Evolutionary conservation across 2,329 filamentous ascomycete genomes (phyloP), one percentile per base, ranked within the genome.

Genomic region (Xylaria arbuscula): DNA sequence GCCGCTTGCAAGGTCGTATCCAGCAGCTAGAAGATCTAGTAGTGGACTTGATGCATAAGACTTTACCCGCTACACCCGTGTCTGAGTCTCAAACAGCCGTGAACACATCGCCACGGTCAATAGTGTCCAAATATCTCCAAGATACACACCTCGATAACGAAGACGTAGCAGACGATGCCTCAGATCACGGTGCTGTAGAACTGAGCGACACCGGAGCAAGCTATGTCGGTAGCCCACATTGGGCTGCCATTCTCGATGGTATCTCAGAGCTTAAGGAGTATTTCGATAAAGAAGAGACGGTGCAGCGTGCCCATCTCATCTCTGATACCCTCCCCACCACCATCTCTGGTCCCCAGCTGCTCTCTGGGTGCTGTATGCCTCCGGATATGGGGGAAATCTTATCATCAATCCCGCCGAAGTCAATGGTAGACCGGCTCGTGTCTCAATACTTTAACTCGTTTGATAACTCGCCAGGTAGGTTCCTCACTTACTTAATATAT

Each of bases 181-280:
- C 40, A 2, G 40, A 42, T 42, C 40, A 42, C 15, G 40, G 40
- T 42, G 40, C 40, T 17, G 40, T 42, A 42, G 40, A 42, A 4
- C 17, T 42, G 40, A 15, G 40, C 13, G 40, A 42, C 40, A 42
- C 40, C 2, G 40, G 40, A 17, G 68, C 72, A 0, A 72, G 69
- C 36, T 84, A 83, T 40, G 78, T 82, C 11, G 72, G 76, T 22
- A 73, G 78, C 24, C 75, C 1, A 24, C 82, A 83, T 62, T 83
- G 82, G 81, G 76, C 78, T 8, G 79, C 81, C 15, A 75, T 83
- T 1, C 72, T 83, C 3, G 80, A 83, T 40, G 75, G 76, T 36
- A 82, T 83, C 28, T 74, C 80, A 1, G 80, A 83, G 5, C 72
- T 83, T 2, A 81, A 77, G 58, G 75, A 80, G 1, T 76, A 80